Base-by-base conservation (phyloP, 2,329 filamentous ascomycete species). In the Diaporthe sp. region DNA sequence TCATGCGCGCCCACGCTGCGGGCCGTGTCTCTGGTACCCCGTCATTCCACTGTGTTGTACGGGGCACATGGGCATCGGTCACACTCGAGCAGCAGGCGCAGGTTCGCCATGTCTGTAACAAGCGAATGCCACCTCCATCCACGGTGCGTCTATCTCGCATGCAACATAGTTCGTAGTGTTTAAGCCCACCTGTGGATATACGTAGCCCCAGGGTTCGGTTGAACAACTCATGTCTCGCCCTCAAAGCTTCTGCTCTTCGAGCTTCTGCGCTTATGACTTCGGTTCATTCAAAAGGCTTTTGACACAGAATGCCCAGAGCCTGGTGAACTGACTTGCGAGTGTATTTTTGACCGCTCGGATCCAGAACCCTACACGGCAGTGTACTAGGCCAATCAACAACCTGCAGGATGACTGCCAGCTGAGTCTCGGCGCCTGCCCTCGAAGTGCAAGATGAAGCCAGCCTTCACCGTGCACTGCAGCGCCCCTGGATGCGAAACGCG, bases 11-110 rank as follows among this genome's bases (percentile, higher is more conserved):
- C 64, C 61, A 52, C 61, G 33, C 61, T 52, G 61, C 45, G 61
- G 61, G 47, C 61, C 45, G 61, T 52, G 61, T 67, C 28, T 47
- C 61, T 66, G 42, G 12, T 50, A 35, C 61, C 42, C 61, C 19
- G 42, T 50, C 28, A n/a, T 67, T 50, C 61, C 61, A 35, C 28
- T 35, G 61, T 50, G 61, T 67, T 67, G 61, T 35, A 67, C 61
- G 52, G 61, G 17, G 30, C 13, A 25, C 22, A 19, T 52, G n/a
- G 47, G 45, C 61, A 67, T 50, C 17, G 42, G 33, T 67, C n/a
- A 25, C 61, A 52, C 42, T 45, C 22, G 22, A 67, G 15, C 28
- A 33, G 42, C 40, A 35, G 61, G 28, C 42, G 30, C 30, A 28
- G 19, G 42, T 38, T 35, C 28, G 45, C 42, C 30, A 45, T 33